phyloP scores from a whole-genome alignment of 257 asterid genomes.

The Solanum boliviense region DNA sequence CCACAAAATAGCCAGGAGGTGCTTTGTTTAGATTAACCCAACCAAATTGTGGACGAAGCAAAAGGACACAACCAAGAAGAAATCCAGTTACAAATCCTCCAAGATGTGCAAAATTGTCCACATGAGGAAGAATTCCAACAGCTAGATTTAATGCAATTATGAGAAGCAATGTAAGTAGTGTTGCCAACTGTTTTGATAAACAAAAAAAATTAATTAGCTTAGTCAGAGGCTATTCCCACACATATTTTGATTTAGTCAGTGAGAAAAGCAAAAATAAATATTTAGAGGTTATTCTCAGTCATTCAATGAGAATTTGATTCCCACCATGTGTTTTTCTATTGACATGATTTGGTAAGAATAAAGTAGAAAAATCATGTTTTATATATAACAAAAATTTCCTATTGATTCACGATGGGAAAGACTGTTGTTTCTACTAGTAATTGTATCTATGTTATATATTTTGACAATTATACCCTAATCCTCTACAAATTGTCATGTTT shows the following conservation, averaged over 20 bases:
- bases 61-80: slow-evolving; percentile 63
- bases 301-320: background rate
- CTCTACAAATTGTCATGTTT: background rate
- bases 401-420: background rate
- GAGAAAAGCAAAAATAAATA: background rate
- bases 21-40: slow-evolving; percentile 30
- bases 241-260: background rate
- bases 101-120: slow-evolving; percentile 89
- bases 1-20: slow-evolving; percentile 20
- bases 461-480: background rate
- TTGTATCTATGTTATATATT: background rate
- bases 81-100: slow-evolving; percentile 86
- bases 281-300: background rate
- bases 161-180: slow-evolving; percentile 45
- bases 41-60: slow-evolving; percentile 80
- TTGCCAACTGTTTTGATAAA: slow-evolving; percentile 32
- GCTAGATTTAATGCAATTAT: slow-evolving; percentile 68
- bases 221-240: background rate
- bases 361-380: too few relatives aligned
- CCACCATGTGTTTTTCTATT: background rate
- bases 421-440: background rate
- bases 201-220: background rate
- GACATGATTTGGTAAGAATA: accelerated
- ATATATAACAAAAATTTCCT: too few relatives aligned
- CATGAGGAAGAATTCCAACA: slow-evolving; percentile 94